These are phyloP conservation scores for Astragalus membranaceus DNA, from an alignment of 306 rosid species.

Conservation along the genomic window DNA sequence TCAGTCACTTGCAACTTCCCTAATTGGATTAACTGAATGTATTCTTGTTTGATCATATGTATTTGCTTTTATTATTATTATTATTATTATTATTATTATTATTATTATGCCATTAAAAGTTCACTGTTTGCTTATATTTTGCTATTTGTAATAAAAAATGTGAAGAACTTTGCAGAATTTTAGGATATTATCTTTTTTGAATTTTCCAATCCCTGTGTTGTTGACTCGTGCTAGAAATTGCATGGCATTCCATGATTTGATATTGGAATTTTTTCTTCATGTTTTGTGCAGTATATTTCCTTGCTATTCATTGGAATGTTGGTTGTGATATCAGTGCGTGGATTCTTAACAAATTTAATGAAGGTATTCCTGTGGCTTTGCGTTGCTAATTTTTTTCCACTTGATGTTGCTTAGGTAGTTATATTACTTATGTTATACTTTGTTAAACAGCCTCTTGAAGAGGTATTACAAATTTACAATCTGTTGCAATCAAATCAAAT, in stretches of 20 bases:
- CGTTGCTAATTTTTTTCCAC: slow-evolving; percentile 5
- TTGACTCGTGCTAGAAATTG: not conserved
- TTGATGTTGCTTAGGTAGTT: slow-evolving; percentile 6
- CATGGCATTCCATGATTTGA: not conserved
- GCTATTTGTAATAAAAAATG: not conserved
- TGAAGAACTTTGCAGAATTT: not conserved
- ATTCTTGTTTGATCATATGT: not conserved
- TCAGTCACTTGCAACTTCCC: not conserved
- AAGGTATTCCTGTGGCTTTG: slow-evolving; percentile 55
- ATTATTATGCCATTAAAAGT: not conserved
- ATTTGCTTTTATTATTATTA: not conserved
- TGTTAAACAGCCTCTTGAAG: not conserved
- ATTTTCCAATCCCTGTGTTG: not conserved
- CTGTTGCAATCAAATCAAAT: not conserved
- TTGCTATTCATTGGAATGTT: slow-evolving; percentile 86
- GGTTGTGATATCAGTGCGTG: slow-evolving; percentile 90
- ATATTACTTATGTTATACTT: not conserved
- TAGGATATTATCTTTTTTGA: not conserved
- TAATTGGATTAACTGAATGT: not conserved
- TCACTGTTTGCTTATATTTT: not conserved
- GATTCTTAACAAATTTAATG: slow-evolving; percentile 94
- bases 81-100: not conserved
- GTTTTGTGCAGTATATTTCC: slow-evolving; percentile 73
- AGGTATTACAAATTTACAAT: not conserved
- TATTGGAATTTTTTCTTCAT: not conserved